Evolutionary conservation across 179 eudicot species (phyloP), one percentile per base, ranked within the genome.

Genomic region (Beta macrorhiza): DNA sequence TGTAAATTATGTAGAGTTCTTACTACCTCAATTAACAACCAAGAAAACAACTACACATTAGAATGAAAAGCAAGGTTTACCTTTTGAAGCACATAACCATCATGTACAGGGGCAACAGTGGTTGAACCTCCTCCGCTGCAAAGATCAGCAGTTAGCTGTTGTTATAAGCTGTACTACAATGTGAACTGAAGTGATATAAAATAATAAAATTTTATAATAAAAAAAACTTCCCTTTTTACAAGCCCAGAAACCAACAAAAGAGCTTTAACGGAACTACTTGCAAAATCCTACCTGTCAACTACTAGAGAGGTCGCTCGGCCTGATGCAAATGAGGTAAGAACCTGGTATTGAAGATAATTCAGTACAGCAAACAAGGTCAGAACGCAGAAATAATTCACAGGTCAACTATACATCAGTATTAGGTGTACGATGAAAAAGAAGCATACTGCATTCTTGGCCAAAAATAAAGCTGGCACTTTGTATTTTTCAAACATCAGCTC

Each of bases 1-100:
- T 53, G 51, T 22, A n/a, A 65, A 68, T 3, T 44, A 62, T 70
- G 69, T 77, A 53, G 29, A 29, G 49, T 45, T 70, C 67, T 75
- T 37, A 57, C 17, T 16, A 44, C 0, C n/a, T 25, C 20, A 63
- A 56, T 53, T 59, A 80, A 63, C 58, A 55, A 25, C 69, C 63
- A 68, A 47, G 65, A 16, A 64, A 67, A 75, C 11, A 68, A 32
- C 19, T 44, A 22, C 11, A 42, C n/a, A 29, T 29, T n/a, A 2
- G 72, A 65, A 56, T 19, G 58, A 4, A 16, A 44, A 55, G 58
- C 77, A 70, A 32, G 71, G 53, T 52, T 75, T 90, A 96, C 99
- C 98, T 96, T 96, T 86, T 92, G 99, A 85, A 96, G 98, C 80
- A 96, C 98, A 87, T 92, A 96, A 83, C 99, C 98, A 90, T 93